A percentile compares a stretch with the other conserved stretches of the same genome.
phyloP scores from a whole-genome alignment of 352 stramenopile genomes.

The Globisporangium uncinulatum region DNA sequence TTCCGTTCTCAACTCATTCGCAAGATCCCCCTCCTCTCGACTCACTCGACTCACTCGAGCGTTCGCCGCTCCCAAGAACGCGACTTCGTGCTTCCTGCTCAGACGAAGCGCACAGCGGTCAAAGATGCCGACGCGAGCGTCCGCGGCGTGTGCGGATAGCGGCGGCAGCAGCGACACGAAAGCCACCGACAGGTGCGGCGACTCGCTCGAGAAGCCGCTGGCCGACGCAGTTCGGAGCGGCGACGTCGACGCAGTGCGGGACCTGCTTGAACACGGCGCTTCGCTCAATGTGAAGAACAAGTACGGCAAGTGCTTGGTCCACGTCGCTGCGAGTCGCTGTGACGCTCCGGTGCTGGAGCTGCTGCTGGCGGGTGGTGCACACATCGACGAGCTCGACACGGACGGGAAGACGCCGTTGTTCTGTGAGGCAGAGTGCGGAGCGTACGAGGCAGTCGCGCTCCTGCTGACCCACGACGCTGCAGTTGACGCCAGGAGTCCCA shows the following conservation, averaged over 20 bases:
- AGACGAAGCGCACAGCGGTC: too few species aligned
- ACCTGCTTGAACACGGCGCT: background rate
- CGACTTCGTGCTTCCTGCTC: too few species aligned
- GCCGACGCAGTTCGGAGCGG: background rate
- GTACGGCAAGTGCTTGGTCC: conserved; percentile 2
- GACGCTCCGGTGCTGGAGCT: background rate
- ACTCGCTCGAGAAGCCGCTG: background rate
- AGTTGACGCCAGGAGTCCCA: background rate
- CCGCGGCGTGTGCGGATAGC: too few species aligned
- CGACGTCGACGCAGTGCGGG: background rate
- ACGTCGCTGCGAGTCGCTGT: background rate
- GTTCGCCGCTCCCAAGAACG: too few species aligned
- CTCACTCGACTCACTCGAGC: too few species aligned
- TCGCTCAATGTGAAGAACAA: conserved; percentile 1
- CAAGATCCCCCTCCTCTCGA: too few species aligned
- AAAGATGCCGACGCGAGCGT: too few species aligned
- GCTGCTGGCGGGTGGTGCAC: background rate
- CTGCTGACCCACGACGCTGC: background rate
- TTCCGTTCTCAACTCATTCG: too few species aligned
- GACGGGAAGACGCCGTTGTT: background rate
- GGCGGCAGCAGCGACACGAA: background rate
- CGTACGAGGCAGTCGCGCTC: background rate
- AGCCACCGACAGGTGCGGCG: background rate
- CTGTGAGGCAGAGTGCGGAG: background rate
- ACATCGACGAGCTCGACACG: background rate